Percentiles rank a stretch among this genome's conserved stretches.
Evolutionary conservation across 176 grass and related monocot species (phyloP).

Genomic region (Tillandsia leiboldiana): DNA sequence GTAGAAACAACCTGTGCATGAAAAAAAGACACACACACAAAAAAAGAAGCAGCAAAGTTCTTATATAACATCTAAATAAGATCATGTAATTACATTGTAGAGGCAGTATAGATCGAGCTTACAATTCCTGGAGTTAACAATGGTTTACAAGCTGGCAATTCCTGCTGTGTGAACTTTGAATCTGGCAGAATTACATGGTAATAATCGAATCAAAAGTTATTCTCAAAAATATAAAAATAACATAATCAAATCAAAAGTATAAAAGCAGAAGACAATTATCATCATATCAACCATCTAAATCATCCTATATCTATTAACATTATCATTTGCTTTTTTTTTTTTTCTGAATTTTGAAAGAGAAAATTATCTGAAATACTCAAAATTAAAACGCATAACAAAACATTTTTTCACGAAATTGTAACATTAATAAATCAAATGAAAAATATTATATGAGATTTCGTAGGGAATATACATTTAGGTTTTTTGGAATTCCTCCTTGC

Average conservation of each 20-base stretch:
- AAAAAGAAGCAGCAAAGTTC: background rate
- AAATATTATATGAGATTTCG: background rate
- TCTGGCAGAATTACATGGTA: constrained; percentile 28
- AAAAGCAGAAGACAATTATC: too few relatives aligned
- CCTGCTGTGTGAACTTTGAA: constrained; percentile 92
- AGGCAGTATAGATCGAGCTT: constrained; percentile 15
- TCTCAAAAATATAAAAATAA: too few relatives aligned
- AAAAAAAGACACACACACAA: too few relatives aligned
- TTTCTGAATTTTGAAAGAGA: too few relatives aligned
- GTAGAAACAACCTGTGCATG: constrained; percentile 46
- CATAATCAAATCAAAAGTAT: background rate
- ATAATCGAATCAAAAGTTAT: background rate
- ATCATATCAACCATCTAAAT: too few relatives aligned
- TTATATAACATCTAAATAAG: background rate
- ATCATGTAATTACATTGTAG: background rate
- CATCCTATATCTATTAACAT: too few relatives aligned
- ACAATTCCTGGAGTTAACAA: constrained; percentile 79
- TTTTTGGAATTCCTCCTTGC: constrained; percentile 42
- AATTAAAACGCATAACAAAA: too few relatives aligned
- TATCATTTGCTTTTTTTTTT: too few relatives aligned
- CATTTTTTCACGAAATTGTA: too few relatives aligned
- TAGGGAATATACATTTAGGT: constrained; percentile 47
- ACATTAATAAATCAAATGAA: background rate
- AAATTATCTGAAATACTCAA: too few relatives aligned
- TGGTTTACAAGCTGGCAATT: constrained; percentile 93